Base-by-base conservation (phyloP, 257 asterid genomes). In the Ehretia macrophylla region DNA sequence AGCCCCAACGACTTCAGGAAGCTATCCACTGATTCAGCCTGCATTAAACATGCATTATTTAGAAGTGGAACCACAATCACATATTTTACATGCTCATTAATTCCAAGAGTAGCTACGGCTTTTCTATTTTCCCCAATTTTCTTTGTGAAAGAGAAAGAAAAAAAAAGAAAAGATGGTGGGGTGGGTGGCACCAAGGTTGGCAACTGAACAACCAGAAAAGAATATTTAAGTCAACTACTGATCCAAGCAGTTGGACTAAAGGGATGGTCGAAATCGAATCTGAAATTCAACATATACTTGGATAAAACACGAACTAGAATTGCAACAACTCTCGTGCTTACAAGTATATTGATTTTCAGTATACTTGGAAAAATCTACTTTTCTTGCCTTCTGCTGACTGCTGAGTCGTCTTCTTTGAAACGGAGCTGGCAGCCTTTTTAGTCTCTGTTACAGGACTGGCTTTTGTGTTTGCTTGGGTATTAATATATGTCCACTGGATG, bases 1-100 rank as follows among this genome's bases (percentile, higher is more conserved):
- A 93, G 97, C 73, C 87, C 97, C 67, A 93, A 68, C 51, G 97
- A 81, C 72, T 78, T 78, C 71, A 93, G 74, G 77, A 93, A 89
- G 67, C 68, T 76, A 64, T 89, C 99, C 62, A 89, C 88, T 11
- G 97, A 74, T 54, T 85, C 92, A 35, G 65, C 88, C 99, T 93
- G 88, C 82, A 83, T 27, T 20, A 72, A 55, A 59, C 55, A 69
- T 22, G 56, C 12, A 18, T 39, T 40, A 56, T 59, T 70, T 32
- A 82, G 68, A 11, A 49, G 70, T 11, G 35, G 45, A 19, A 56
- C 55, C 18, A 32, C 12, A 2, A 10, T 19, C 4, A 27, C 27
- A 22, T 12, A 32, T 14, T 59, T 6, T 27, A 6, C n/a, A n/a
- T n/a, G n/a, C n/a, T n/a, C 8, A 19, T 17, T 5, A 8, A 48